These are phyloP conservation scores for Erigeron philadelphicus DNA, from an alignment of 140 eudicot genomes.

Conservation along the genomic window DNA sequence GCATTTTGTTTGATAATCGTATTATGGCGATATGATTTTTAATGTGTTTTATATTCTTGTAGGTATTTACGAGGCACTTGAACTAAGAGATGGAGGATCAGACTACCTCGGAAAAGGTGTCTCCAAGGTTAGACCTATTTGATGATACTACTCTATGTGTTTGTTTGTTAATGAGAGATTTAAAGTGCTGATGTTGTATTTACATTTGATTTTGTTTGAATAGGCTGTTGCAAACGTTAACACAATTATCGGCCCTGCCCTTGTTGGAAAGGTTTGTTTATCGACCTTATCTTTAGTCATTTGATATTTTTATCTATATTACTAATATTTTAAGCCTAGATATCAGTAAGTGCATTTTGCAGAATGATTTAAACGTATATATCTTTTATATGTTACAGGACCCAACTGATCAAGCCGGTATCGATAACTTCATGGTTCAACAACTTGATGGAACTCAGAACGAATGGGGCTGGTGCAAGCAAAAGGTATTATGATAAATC, in stretches of 20 bases:
- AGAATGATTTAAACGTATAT: not conserved
- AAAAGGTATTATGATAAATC: constrained; percentile 38
- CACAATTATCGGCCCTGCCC: constrained; percentile 82
- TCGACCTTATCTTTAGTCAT: not conserved
- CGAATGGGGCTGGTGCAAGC: constrained; percentile 99
- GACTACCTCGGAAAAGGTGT: constrained; percentile 99
- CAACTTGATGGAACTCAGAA: constrained; percentile 86
- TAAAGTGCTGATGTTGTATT: constrained; percentile 8
- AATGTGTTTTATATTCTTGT: too few species aligned
- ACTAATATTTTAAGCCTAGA: too few species aligned
- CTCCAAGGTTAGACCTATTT: constrained; percentile 51
- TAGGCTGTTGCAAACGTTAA: constrained; percentile 89
- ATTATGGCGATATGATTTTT: too few species aligned
- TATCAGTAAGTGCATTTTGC: too few species aligned
- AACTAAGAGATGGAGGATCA: constrained; percentile 87
- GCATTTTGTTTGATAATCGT: too few species aligned
- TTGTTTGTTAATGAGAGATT: not conserved
- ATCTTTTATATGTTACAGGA: constrained; percentile 41
- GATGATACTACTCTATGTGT: not conserved
- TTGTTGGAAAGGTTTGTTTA: constrained; percentile 80
- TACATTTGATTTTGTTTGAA: constrained; percentile 6
- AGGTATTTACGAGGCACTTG: constrained; percentile 97
- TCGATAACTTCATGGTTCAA: constrained; percentile 91
- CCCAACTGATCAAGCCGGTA: constrained; percentile 70
- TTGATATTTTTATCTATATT: not conserved